Conservation (phyloP, 164 flowering plant genomes). For the Sextonia rubra region DNA sequence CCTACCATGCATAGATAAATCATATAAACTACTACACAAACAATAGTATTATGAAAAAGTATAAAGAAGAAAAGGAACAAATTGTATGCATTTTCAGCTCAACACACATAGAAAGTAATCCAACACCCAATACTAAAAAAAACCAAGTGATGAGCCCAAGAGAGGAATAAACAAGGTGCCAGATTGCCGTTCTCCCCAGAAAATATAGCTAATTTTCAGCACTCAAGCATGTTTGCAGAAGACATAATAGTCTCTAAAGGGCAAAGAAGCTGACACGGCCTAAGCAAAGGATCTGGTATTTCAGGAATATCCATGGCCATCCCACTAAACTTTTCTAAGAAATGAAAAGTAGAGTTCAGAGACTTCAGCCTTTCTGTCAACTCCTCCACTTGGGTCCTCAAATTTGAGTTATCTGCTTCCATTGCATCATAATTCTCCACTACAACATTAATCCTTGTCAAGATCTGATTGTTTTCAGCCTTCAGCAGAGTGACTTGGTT, state of each 20-base stretch:
- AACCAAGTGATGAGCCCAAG: neutral
- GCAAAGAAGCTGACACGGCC: constrained; percentile 42
- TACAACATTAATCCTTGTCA: constrained; percentile 12
- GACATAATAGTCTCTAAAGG: constrained; percentile 36
- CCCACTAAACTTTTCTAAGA: constrained; percentile 24
- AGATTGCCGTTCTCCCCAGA: neutral
- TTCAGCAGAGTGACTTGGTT: constrained; percentile 27
- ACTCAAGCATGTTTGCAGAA: constrained; percentile 41
- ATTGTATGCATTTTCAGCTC: too few relatives aligned
- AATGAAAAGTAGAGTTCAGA: constrained; percentile 25
- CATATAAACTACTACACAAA: too few relatives aligned
- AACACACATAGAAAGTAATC: too few relatives aligned
- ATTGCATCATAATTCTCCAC: constrained; percentile 12
- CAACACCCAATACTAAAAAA: too few relatives aligned
- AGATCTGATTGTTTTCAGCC: constrained; percentile 26
- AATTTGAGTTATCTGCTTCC: constrained; percentile 36
- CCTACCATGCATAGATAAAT: too few relatives aligned
- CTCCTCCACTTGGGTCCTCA: constrained; percentile 35
- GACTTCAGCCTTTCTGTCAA: constrained; percentile 34
- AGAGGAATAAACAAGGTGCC: neutral
- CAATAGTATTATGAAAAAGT: too few relatives aligned
- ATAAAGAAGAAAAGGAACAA: too few relatives aligned
- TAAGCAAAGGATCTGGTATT: constrained; percentile 34
- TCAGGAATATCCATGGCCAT: constrained; percentile 29
- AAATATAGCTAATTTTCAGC: constrained; percentile 17